Base-by-base conservation (phyloP, 177 flowering plant species). In the Telopea speciosissima region DNA sequence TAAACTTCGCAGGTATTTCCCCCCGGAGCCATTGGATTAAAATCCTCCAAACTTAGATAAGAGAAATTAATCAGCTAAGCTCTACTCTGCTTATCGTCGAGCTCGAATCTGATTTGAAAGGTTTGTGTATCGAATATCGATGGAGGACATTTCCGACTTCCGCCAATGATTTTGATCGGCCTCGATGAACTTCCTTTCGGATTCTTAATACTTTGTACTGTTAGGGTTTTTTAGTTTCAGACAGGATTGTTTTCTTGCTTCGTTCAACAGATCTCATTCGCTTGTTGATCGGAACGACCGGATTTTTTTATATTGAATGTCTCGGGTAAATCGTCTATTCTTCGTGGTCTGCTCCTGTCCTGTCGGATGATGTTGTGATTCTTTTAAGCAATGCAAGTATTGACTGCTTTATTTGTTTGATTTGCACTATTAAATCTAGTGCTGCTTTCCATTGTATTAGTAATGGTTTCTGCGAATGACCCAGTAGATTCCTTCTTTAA, bases 401-500 rank as follows among this genome's bases (percentile, higher is more conserved):
- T 65, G 22, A 1, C 17, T 36, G 67, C 14, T 65, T 65, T 65
- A 3, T 10, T 36, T 11, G n/a, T 19, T 36, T 65, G 11, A 19
- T 33, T n/a, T 10, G 11, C 11, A 0, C 9, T 45, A 33, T 65
- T 65, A 45, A 33, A 17, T 58, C 49, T 22, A 42, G 49, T n/a
- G 36, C n/a, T 65, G 73, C 2, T 65, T 58, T 25, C 40, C 24
- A 21, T 68, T 5, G 71, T 33, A 23, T 69, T 78, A 75, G 84
- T 71, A 66, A 89, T 88, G 92, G 86, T 87, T 79, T 78, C 89
- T 72, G 74, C 79, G 26, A 89, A 87, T 84, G 94, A 91, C 68
- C 93, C 89, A 14, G 74, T 87, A 42, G 99, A 91, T 62, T 84
- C 94, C 22, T 80, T 93, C 72, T 76, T 88, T 74, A 90, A 87